A percentile compares a stretch with the other conserved stretches of the same genome.
phyloP scores from a whole-genome alignment of 305 asterid genomes.

The Nicotiana rustica region DNA sequence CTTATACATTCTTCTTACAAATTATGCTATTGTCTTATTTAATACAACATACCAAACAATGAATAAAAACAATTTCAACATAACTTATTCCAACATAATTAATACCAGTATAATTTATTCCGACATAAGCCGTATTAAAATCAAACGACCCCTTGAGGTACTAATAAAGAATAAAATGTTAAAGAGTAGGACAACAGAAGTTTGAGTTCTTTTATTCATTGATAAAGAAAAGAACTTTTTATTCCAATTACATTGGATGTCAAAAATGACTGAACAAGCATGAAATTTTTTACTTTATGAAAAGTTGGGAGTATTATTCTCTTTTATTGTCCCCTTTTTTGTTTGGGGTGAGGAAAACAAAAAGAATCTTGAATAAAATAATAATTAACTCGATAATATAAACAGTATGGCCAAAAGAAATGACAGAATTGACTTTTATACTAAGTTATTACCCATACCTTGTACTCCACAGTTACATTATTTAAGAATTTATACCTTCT shows the following conservation, averaged over 20 bases:
- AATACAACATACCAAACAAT: too few relatives aligned
- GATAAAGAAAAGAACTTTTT: too few relatives aligned
- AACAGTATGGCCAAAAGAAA: conserved; percentile 2
- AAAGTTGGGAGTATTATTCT: conserved; percentile 19
- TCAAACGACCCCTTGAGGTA: too few relatives aligned
- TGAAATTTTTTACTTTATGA: not conserved
- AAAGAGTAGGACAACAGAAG: too few relatives aligned
- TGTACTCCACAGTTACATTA: not conserved
- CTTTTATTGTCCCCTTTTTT: conserved; percentile 23
- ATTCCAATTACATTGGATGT: conserved; percentile 18
- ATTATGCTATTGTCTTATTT: too few relatives aligned
- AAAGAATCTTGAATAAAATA: conserved; percentile 29
- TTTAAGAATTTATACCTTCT: conserved; percentile 8
- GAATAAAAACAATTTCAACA: too few relatives aligned
- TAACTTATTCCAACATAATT: too few relatives aligned
- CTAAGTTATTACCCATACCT: not conserved
- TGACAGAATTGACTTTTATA: conserved; percentile 28
- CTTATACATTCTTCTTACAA: too few relatives aligned
- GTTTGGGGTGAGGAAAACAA: conserved; percentile 11
- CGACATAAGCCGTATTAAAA: too few relatives aligned
- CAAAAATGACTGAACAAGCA: conserved; percentile 28
- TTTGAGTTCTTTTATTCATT: too few relatives aligned
- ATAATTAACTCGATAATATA: not conserved
- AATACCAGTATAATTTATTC: too few relatives aligned
- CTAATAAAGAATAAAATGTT: too few relatives aligned